Conservation (phyloP, 1,139 yeast species). For the Kazachstania sp. region DNA sequence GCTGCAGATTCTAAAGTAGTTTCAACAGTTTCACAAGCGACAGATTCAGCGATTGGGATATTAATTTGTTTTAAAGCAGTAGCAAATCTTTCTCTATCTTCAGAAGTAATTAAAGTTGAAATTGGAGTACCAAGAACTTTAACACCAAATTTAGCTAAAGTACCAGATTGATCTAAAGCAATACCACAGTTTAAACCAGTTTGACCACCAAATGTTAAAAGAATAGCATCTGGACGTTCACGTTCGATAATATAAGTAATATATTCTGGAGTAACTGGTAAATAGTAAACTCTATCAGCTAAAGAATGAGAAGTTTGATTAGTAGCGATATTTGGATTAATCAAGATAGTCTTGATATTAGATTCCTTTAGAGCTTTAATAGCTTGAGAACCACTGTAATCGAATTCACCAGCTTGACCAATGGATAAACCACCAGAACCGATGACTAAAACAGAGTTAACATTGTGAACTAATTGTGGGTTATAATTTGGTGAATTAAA, state of each 20-base stretch:
- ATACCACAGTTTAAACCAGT: constrained; percentile 96
- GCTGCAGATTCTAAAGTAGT: constrained; percentile 87
- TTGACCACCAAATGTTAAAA: constrained; percentile 96
- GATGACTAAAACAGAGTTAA: constrained; percentile 78
- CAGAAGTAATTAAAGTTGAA: constrained; percentile 88
- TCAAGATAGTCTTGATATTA: constrained; percentile 71
- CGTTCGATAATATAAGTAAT: constrained; percentile 89
- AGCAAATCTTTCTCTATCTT: constrained; percentile 94
- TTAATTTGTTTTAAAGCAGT: constrained; percentile 88
- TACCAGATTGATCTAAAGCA: constrained; percentile 86
- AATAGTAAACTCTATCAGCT: constrained; percentile 89
- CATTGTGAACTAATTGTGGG: constrained; percentile 59
- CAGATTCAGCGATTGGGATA: constrained; percentile 92
- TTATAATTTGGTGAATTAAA: constrained; percentile 18
- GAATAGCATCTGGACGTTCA: constrained; percentile 92
- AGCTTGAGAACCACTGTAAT: constrained; percentile 96
- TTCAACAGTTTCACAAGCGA: constrained; percentile 89
- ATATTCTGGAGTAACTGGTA: constrained; percentile 96
- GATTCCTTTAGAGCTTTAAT: constrained; percentile 93
- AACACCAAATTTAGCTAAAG: constrained; percentile 80
- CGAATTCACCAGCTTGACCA: constrained; percentile 99
- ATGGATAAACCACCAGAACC: constrained; percentile 98
- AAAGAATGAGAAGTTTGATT: constrained; percentile 93
- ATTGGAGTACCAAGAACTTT: constrained; percentile 97
- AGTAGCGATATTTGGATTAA: constrained; percentile 96